Conservation (phyloP, 768 basidiomycete genomes). For the Lactarius evosmus region DNA sequence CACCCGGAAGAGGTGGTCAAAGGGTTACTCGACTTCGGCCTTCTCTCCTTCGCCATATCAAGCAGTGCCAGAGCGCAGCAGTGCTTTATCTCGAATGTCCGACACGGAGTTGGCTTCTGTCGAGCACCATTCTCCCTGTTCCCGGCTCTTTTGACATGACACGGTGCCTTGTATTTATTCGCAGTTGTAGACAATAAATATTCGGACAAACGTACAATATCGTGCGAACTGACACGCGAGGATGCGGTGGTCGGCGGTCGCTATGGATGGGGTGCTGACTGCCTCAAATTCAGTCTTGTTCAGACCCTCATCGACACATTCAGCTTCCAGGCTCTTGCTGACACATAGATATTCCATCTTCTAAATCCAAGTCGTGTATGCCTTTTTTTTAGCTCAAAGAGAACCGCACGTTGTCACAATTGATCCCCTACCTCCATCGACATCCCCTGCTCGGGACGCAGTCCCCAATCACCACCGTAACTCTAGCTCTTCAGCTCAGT, state of each 20-base stretch:
- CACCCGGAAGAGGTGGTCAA: background rate
- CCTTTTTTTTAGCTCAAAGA: constrained; percentile 21
- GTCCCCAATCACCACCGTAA: constrained; percentile 27
- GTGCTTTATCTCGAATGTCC: background rate
- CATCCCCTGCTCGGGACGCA: constrained; percentile 29
- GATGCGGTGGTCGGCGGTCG: constrained; percentile 6
- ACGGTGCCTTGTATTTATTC: constrained; percentile 8
- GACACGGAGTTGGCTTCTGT: background rate
- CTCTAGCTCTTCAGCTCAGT: constrained; percentile 22
- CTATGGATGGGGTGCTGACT: background rate
- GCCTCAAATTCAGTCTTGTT: constrained; percentile 20
- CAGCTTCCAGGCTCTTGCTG: constrained; percentile 17
- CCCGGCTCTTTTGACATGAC: background rate
- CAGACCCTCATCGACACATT: constrained; percentile 9
- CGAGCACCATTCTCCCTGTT: background rate
- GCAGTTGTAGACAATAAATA: constrained; percentile 6
- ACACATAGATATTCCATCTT: constrained; percentile 26
- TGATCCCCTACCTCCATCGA: constrained; percentile 30
- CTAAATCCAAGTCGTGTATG: constrained; percentile 26
- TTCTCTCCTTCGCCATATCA: background rate
- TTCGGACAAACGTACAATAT: constrained; percentile 3
- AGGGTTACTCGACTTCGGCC: background rate
- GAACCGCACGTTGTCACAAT: constrained; percentile 29
- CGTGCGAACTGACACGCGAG: constrained; percentile 28
- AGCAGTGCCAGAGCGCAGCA: background rate